phyloP scores from a whole-genome alignment of 225 moss, liverwort and hornwort genomes.

The Antitrichia curtipendula region DNA sequence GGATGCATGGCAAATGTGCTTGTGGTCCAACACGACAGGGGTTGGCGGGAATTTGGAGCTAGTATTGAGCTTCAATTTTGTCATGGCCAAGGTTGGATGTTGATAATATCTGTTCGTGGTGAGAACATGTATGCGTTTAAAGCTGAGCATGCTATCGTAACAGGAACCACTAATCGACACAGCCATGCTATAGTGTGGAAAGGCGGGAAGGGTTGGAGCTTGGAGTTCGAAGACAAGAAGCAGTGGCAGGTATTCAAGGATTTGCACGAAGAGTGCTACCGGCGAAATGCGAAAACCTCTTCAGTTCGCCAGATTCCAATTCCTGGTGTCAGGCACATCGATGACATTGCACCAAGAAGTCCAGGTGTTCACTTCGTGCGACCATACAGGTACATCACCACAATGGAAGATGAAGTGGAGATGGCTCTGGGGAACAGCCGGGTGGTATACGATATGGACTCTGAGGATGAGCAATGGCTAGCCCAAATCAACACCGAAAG shows the following conservation, averaged over 20 bases:
- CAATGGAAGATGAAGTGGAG: slow-evolving; percentile 68
- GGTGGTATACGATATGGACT: slow-evolving; percentile 92
- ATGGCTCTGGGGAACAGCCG: slow-evolving; percentile 53
- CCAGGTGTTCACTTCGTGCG: slow-evolving; percentile 46
- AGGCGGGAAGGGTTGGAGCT: slow-evolving; percentile 85
- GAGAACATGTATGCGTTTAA: slow-evolving; percentile 65
- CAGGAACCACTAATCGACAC: slow-evolving; percentile 72
- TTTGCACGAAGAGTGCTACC: slow-evolving; percentile 84
- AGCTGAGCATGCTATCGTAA: slow-evolving; percentile 70
- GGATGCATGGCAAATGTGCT: slow-evolving; percentile 79
- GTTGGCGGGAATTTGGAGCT: slow-evolving; percentile 73
- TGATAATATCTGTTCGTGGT: slow-evolving; percentile 52
- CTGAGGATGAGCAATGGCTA: slow-evolving; percentile 92
- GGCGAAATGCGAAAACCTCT: slow-evolving; percentile 70
- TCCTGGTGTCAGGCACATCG: slow-evolving; percentile 79
- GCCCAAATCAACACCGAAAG: slow-evolving; percentile 56
- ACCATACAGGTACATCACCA: slow-evolving; percentile 69
- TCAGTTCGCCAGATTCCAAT: slow-evolving; percentile 87
- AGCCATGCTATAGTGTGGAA: slow-evolving; percentile 93
- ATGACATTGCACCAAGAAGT: slow-evolving; percentile 47
- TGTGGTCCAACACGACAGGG: slow-evolving; percentile 68
- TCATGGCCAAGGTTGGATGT: slow-evolving; percentile 62
- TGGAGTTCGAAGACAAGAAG: slow-evolving; percentile 91
- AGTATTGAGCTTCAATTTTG: slow-evolving; percentile 62
- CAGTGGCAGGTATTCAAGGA: slow-evolving; percentile 96